A percentile compares a stretch with the other conserved stretches of the same genome.
Evolutionary conservation across 192 early-diverging fungal species (phyloP).

Genomic region (Glomus cerebriforme): DNA sequence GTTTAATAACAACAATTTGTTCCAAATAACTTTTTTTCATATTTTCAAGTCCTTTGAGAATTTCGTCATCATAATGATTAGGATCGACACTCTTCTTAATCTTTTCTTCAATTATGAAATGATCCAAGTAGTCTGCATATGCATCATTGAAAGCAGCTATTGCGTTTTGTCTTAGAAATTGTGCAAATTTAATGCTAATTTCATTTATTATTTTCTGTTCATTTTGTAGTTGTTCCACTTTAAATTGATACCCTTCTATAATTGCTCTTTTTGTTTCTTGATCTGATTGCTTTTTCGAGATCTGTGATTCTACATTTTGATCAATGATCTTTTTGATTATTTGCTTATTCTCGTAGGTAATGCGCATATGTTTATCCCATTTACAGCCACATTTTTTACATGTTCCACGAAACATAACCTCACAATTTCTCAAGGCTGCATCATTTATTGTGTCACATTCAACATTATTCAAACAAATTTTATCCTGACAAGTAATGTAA

Average conservation of each 20-base stretch:
- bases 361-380: constrained; percentile 39
- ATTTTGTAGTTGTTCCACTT: constrained; percentile 33
- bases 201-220: constrained; percentile 34
- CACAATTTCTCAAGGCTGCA: constrained; percentile 29
- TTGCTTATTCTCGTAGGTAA: constrained; percentile 22
- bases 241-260: too few relatives aligned
- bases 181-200: constrained; percentile 33
- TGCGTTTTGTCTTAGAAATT: constrained; percentile 39
- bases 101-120: constrained; percentile 34
- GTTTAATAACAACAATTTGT: constrained; percentile 34
- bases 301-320: constrained; percentile 18
- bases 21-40: constrained; percentile 25
- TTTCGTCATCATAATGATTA: constrained; percentile 23
- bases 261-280: constrained; percentile 19
- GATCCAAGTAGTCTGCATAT: constrained; percentile 35
- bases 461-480: constrained; percentile 33
- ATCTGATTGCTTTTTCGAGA: constrained; percentile 18
- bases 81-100: constrained; percentile 15
- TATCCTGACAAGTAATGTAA: constrained; percentile 37
- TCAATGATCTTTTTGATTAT: constrained; percentile 34
- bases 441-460: constrained; percentile 28
- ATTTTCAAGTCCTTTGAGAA: constrained; percentile 21
- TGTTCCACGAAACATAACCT: constrained; percentile 25
- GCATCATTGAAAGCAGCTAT: constrained; percentile 32
- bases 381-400: constrained; percentile 36